Evolutionary conservation across 768 basidiomycete species (phyloP).

Genomic region (Hirschioporus abietinus): DNA sequence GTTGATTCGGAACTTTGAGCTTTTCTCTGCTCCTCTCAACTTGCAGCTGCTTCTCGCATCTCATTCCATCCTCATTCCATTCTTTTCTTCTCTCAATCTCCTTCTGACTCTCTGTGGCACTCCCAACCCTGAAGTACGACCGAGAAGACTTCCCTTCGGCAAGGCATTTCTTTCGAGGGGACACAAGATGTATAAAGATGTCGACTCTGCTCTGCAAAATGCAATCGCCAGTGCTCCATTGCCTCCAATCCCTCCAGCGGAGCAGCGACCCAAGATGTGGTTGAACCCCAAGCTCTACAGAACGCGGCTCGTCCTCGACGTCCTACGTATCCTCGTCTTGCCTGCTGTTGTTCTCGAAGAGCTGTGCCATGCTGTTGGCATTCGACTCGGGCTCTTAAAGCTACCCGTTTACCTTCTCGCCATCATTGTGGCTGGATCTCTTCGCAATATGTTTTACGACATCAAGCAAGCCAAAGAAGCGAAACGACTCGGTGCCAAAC

Average conservation of each 20-base stretch:
- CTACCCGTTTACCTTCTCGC: slow-evolving; percentile 35
- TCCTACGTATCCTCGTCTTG: slow-evolving; percentile 33
- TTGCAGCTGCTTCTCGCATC: not conserved
- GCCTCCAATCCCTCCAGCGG: not conserved
- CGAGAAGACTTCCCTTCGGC: not conserved
- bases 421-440: slow-evolving; percentile 35
- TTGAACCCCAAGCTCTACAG: slow-evolving; percentile 31
- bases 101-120: not conserved
- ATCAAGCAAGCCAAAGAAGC: slow-evolving; percentile 39
- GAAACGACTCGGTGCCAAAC: slow-evolving; percentile 41
- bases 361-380: slow-evolving; percentile 22
- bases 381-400: slow-evolving; percentile 30
- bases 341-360: slow-evolving; percentile 36
- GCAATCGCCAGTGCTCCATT: not conserved
- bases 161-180: not conserved
- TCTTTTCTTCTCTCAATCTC: not conserved
- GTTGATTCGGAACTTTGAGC: not conserved
- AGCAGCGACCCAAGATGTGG: not conserved
- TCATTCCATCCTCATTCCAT: not conserved
- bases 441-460: slow-evolving; percentile 30
- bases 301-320: slow-evolving; percentile 42
- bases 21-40: not conserved
- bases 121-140: not conserved
- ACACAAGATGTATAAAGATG: not conserved
- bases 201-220: slow-evolving; percentile 2